phyloP scores from a whole-genome alignment of 75 land plant genomes.

The Selaginella moellendorffii region DNA sequence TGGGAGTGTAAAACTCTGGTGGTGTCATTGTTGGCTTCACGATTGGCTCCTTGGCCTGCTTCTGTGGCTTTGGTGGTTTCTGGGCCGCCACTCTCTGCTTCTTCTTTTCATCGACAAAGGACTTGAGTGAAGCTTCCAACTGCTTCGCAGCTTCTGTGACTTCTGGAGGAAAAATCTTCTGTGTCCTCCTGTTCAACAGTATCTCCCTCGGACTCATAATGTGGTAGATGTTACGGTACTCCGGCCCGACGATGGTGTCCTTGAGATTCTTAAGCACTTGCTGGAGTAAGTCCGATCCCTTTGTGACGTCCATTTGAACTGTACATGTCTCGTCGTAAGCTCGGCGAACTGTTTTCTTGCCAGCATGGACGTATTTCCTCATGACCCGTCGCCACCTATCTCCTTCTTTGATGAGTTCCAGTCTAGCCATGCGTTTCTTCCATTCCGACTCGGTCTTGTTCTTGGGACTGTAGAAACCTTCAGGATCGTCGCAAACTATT shows the following conservation, averaged over 20 bases:
- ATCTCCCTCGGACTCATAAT: neutral
- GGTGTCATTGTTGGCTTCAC: neutral
- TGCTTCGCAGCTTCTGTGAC: neutral
- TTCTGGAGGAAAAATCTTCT: neutral
- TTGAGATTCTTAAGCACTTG: neutral
- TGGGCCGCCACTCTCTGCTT: neutral
- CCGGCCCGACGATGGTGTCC: neutral
- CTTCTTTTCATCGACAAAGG: neutral
- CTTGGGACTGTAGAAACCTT: neutral
- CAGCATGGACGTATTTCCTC: too few relatives aligned
- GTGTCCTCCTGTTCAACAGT: neutral
- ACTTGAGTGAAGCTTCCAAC: neutral
- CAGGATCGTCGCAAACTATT: neutral
- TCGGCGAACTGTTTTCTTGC: too few relatives aligned
- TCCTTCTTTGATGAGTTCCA: neutral
- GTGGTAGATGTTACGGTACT: neutral
- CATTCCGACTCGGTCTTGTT: neutral
- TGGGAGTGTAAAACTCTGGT: neutral
- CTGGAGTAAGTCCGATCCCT: too few relatives aligned
- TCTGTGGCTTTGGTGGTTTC: neutral
- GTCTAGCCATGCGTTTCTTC: neutral
- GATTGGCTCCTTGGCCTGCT: neutral
- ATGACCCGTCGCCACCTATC: too few relatives aligned
- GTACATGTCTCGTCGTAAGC: too few relatives aligned
- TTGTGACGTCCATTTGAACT: too few relatives aligned